Base-by-base conservation (phyloP, 768 basidiomycete genomes). In the Galerina sulciceps region DNA sequence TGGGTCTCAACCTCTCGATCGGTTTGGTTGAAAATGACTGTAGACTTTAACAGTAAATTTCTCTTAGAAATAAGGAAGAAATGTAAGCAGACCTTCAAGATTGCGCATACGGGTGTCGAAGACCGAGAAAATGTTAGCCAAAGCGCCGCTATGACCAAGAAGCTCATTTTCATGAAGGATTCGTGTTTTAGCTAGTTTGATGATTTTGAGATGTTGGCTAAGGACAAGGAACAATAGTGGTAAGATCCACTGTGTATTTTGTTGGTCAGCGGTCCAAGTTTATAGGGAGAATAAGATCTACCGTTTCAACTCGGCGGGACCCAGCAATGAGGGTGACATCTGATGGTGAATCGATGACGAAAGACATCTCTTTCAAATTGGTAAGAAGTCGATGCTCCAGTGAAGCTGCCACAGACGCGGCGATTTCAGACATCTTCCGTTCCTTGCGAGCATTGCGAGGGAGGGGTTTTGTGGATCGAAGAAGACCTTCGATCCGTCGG, bases 211-310 rank as follows among this genome's bases (percentile, higher is more conserved):
- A 18, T 67, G 64, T 6, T 60, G 63, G 6, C 50, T 35, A 6
- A 70, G 49, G 0, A 67, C 17, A 1, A 70, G 63, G 38, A 58
- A 66, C 5, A 66, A 36, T 4, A 70, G 23, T 2, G 69, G 69
- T 17, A 64, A 60, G 11, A 65, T 43, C 54, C 62, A 65, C 69
- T 70, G 37, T 31, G 14, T 26, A 17, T 31, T 20, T 20, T 4
- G 41, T 36, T 40, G 26, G 26, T 37, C 13, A 37, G 23, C 20
- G 13, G 44, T 10, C 40, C 17, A 23, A 4, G 10, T 1, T 15
- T 17, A 9, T 11, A 0, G 11, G 20, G 17, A 36, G 48, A 18
- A 11, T 42, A 2, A 10, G 8, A 36, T 15, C 63, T 47, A 68
- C 69, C 18, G 59, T 61, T 50, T 69, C 68, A 35, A 65, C 59